Conservation (phyloP, 2,329 filamentous ascomycete species). For the Neopestalotiopsis clavispora region DNA sequence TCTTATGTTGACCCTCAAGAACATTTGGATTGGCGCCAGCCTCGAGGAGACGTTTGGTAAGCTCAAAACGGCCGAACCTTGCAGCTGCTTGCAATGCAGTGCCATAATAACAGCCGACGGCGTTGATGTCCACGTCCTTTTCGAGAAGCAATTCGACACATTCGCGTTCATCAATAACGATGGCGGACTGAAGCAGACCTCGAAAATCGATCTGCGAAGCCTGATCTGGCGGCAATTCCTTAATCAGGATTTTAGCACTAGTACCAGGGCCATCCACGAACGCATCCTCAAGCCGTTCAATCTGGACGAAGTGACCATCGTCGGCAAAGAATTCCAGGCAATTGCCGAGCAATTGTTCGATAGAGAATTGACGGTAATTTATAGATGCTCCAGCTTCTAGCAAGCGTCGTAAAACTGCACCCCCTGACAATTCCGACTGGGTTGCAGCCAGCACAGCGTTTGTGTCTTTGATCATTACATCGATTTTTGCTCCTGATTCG, state of each 20-base stretch:
- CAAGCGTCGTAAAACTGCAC: neutral
- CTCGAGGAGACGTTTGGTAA: neutral
- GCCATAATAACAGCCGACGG: neutral
- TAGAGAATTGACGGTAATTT: neutral
- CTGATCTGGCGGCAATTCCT: neutral
- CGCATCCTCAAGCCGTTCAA: neutral
- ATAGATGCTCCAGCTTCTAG: neutral
- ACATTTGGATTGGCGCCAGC: neutral
- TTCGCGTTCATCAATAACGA: neutral
- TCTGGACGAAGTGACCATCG: neutral
- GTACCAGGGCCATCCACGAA: neutral
- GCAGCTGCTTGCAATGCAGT: neutral
- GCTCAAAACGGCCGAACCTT: neutral
- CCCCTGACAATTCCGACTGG: neutral
- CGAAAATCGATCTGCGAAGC: neutral
- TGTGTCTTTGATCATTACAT: neutral
- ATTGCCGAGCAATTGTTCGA: neutral
- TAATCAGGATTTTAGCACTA: neutral
- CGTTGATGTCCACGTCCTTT: neutral
- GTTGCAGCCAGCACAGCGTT: neutral
- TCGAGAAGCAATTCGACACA: neutral
- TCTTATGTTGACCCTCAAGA: neutral
- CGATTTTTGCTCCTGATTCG: neutral
- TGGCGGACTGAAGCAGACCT: neutral
- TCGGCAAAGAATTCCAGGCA: neutral